These are phyloP conservation scores for Hypoxylon sp. DNA, from an alignment of 2,329 filamentous ascomycete genomes.

Conservation along the genomic window DNA sequence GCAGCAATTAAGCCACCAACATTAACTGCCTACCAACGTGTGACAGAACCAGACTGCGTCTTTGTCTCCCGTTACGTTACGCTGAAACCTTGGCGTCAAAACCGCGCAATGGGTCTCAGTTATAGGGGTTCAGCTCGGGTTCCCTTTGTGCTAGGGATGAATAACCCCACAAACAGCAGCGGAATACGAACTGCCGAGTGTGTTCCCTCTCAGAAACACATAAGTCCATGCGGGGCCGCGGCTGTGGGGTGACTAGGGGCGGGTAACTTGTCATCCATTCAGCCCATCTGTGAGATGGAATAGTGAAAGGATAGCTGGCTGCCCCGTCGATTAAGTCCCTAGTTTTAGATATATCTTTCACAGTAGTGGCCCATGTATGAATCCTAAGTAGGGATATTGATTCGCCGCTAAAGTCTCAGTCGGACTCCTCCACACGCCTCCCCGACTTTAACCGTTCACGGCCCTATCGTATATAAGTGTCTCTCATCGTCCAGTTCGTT, in stretches of 20 bases:
- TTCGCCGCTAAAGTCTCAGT: conserved; percentile 29
- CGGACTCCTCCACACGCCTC: conserved; percentile 52
- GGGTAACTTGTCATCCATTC: conserved; percentile 11
- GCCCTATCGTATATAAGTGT: conserved; percentile 24
- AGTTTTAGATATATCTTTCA: conserved; percentile 11
- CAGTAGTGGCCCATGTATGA: conserved; percentile 1
- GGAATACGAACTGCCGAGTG: conserved; percentile 46
- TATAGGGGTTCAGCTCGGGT: conserved; percentile 16
- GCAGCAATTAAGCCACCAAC: conserved; percentile 5
- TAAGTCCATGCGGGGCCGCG: conserved; percentile 45
- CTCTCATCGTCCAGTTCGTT: conserved; percentile 7
- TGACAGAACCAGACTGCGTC: conserved; percentile 11
- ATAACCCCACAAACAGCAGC: conserved; percentile 31
- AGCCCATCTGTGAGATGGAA: conserved; percentile 14
- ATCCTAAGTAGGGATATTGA: conserved; percentile 42
- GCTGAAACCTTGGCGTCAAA: conserved; percentile 31
- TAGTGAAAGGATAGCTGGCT: conserved; percentile 13
- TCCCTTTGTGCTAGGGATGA: conserved; percentile 11
- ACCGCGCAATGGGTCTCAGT: conserved; percentile 6
- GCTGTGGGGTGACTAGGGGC: conserved; percentile 18
- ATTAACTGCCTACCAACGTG: conserved; percentile 10
- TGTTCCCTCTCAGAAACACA: conserved; percentile 32
- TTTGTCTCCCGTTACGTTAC: conserved; percentile 8
- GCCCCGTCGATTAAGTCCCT: conserved; percentile 7
- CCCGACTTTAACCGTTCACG: conserved; percentile 43